Conservation (phyloP, 2,329 filamentous ascomycete species). For the Akanthomyces uredinophilus region DNA sequence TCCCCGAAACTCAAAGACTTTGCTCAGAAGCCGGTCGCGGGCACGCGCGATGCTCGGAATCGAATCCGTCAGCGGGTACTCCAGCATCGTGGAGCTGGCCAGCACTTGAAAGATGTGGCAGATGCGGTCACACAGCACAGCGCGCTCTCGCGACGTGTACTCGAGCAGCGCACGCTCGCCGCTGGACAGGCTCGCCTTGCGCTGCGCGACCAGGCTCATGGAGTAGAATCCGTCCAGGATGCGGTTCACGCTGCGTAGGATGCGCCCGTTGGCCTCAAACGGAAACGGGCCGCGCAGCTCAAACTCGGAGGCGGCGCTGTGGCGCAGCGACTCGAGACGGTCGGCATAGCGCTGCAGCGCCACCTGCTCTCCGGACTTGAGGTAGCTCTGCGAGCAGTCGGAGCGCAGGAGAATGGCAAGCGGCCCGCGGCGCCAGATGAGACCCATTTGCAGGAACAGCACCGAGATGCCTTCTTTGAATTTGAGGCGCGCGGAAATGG, state of each 20-base stretch:
- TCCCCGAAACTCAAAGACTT: slow-evolving; percentile 76
- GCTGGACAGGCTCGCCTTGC: slow-evolving; percentile 64
- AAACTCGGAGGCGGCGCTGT: slow-evolving; percentile 69
- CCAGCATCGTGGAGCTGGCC: slow-evolving; percentile 81
- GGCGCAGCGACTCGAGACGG: slow-evolving; percentile 64
- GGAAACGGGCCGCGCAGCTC: slow-evolving; percentile 80
- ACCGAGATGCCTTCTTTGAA: slow-evolving; percentile 79
- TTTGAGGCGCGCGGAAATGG: slow-evolving; percentile 77
- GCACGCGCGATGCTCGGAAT: slow-evolving; percentile 72
- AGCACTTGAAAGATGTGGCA: slow-evolving; percentile 78
- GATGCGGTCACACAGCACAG: slow-evolving; percentile 74
- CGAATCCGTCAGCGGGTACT: slow-evolving; percentile 80
- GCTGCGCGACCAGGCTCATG: slow-evolving; percentile 83
- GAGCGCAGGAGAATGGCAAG: slow-evolving; percentile 65
- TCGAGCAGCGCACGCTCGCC: slow-evolving; percentile 72
- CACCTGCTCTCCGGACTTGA: slow-evolving; percentile 77
- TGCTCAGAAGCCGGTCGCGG: slow-evolving; percentile 72
- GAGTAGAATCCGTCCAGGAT: slow-evolving; percentile 87
- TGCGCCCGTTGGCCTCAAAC: slow-evolving; percentile 58
- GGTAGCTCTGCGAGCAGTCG: slow-evolving; percentile 58
- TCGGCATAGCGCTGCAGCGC: slow-evolving; percentile 70
- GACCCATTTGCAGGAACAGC: slow-evolving; percentile 82
- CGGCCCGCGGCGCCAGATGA: slow-evolving; percentile 89
- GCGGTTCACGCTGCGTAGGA: slow-evolving; percentile 69
- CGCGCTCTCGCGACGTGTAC: slow-evolving; percentile 73